Base-by-base conservation (phyloP, 306 rosid species). In the Crotalaria pallida region DNA sequence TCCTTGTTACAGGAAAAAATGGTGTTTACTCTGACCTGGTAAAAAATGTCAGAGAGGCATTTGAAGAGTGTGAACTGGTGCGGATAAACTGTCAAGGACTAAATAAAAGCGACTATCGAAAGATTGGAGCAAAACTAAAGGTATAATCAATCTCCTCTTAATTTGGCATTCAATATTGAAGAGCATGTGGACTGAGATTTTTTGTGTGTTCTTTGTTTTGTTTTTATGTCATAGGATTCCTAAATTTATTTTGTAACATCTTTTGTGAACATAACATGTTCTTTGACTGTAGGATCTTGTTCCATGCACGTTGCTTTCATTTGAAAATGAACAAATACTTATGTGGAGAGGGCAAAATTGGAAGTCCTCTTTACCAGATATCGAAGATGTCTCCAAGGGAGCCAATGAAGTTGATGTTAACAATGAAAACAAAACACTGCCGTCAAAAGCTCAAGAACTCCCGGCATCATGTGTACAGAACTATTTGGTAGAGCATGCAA, bases 81-180 rank as follows among this genome's bases (percentile, higher is more conserved):
- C 88, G 89, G 15, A 84, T 94, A 64, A 85, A 87, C 85, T 94
- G 99, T 72, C 86, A 87, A 79, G 99, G 97, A 77, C 68, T 94
- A 83, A 94, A 94, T 61, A 79, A 78, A 51, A 91, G 99, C 40
- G 97, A 94, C 89, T 91, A 75, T 75, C 84, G 83, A 44, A 94
- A 68, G 84, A 94, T 94, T 57, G 99, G 96, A 67, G 99, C 96
- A 61, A 94, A 94, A 78, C 84, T 91, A 41, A 94, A 77, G 99
- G 99, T 94, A 74, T 55, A 68, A 27, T 38, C 69, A 10, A 22
- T 55, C 26, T 55, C 4, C 4, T 29, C 61, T 11, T 38, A 72
- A 57, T 24, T 66, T 31, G 55, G n/a, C 43, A 40, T 64, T 53
- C 50, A 10, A 40, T 64, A 73, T 73, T 41, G 69, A 79, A 79